These are phyloP conservation scores for Glycine tomentella DNA, from an alignment of 306 rosid genomes.

Conservation along the genomic window DNA sequence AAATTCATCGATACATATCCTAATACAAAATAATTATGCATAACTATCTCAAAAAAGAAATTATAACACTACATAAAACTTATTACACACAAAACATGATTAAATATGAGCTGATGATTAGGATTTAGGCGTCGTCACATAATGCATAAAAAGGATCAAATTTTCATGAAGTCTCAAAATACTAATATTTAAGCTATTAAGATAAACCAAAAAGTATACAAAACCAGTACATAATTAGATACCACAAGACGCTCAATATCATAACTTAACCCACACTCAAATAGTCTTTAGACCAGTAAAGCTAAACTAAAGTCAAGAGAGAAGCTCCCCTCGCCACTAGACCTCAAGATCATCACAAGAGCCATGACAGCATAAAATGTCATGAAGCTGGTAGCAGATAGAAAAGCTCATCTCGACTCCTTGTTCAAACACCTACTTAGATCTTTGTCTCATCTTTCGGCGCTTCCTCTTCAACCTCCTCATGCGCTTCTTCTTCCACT, in stretches of 20 bases:
- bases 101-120: background rate
- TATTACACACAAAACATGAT: too few relatives aligned
- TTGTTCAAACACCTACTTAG: constrained; percentile 61
- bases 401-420: constrained; percentile 38
- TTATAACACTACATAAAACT: too few relatives aligned
- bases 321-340: constrained; percentile 8
- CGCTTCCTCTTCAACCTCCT: constrained; percentile 97
- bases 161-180: constrained; percentile 7
- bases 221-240: constrained; percentile 23
- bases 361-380: background rate
- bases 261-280: constrained; percentile 6
- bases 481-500: constrained; percentile 99
- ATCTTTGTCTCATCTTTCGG: constrained; percentile 97
- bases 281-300: constrained; percentile 21
- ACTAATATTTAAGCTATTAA: constrained; percentile 25
- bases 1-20: too few relatives aligned
- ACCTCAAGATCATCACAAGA: background rate
- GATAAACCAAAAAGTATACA: background rate
- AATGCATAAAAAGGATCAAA: constrained; percentile 13
- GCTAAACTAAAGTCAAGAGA: constrained; percentile 43
- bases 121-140: background rate
- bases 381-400: constrained; percentile 4
- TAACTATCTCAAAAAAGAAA: too few relatives aligned
- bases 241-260: constrained; percentile 20
- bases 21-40: too few relatives aligned